Conservation (phyloP, 768 basidiomycete species). For the Suillus fuscotomentosus region DNA sequence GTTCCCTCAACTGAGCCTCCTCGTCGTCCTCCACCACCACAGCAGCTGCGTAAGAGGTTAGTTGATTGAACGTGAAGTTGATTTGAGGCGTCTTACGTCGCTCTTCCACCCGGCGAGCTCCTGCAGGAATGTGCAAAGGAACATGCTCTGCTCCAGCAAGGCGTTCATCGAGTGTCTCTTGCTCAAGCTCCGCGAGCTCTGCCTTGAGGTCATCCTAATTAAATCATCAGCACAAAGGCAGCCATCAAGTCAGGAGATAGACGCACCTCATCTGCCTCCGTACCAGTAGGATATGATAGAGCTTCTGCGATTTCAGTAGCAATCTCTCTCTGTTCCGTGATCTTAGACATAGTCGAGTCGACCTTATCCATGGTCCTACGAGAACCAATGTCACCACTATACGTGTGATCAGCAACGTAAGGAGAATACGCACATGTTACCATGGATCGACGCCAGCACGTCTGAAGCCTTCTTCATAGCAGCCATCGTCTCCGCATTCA, state of each 20-base stretch:
- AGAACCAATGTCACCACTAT: not conserved
- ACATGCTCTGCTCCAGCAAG: conserved; percentile 86
- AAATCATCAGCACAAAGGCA: conserved; percentile 1
- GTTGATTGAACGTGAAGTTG: conserved; percentile 1
- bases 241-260: conserved; percentile 3
- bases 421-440: conserved; percentile 67
- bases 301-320: conserved; percentile 91
- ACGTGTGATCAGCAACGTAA: conserved; percentile 1
- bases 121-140: conserved; percentile 79
- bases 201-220: conserved; percentile 75
- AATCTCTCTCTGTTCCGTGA: conserved; percentile 88
- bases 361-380: conserved; percentile 82
- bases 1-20: conserved; percentile 80
- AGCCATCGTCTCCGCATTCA: conserved; percentile 96
- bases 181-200: conserved; percentile 85
- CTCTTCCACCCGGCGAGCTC: conserved; percentile 43
- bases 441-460: conserved; percentile 87
- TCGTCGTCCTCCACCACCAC: conserved; percentile 82
- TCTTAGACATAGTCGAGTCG: conserved; percentile 82
- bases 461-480: conserved; percentile 96
- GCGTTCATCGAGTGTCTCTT: conserved; percentile 83
- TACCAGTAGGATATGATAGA: conserved; percentile 70
- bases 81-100: conserved; percentile 20
- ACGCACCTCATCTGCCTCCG: conserved; percentile 72
- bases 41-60: conserved; percentile 23